These are phyloP conservation scores for Massariosphaeria phaeospora DNA, from an alignment of 495 filamentous ascomycete species.

Conservation along the genomic window DNA sequence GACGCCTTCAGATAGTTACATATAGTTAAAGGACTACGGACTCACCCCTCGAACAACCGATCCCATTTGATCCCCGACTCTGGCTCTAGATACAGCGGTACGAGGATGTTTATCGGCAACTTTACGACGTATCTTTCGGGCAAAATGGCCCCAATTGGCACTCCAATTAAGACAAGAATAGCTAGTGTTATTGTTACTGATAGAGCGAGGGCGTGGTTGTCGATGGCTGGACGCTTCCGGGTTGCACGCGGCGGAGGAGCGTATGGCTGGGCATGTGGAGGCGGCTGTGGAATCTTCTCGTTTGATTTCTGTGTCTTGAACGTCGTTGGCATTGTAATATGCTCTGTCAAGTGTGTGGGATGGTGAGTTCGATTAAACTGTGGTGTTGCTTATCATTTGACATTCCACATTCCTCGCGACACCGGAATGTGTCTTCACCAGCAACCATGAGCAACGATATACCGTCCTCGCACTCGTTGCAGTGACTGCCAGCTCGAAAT, in stretches of 20 bases:
- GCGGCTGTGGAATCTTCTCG: no score
- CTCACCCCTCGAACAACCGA: slow-evolving; percentile 21
- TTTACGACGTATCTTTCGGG: neutral
- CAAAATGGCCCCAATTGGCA: neutral
- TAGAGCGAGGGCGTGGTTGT: neutral
- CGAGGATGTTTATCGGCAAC: slow-evolving; percentile 4
- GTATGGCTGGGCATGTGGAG: neutral
- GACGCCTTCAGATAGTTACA: neutral
- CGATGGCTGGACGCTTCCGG: neutral
- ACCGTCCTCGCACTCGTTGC: no score
- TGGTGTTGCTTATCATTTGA: no score
- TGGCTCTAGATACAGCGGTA: slow-evolving; percentile 31
- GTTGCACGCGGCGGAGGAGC: neutral
- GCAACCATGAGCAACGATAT: no score
- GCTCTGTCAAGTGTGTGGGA: no score
- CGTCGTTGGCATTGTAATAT: no score
- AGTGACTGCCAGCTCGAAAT: no score
- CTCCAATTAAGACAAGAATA: neutral
- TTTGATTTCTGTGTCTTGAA: no score
- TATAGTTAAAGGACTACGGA: neutral
- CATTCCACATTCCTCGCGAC: no score
- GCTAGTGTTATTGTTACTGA: neutral
- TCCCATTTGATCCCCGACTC: slow-evolving; percentile 24
- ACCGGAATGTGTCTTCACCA: no score
- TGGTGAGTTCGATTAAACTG: no score